Evolutionary conservation across 495 filamentous ascomycete species (phyloP).

Genomic region (Neurospora sp.): DNA sequence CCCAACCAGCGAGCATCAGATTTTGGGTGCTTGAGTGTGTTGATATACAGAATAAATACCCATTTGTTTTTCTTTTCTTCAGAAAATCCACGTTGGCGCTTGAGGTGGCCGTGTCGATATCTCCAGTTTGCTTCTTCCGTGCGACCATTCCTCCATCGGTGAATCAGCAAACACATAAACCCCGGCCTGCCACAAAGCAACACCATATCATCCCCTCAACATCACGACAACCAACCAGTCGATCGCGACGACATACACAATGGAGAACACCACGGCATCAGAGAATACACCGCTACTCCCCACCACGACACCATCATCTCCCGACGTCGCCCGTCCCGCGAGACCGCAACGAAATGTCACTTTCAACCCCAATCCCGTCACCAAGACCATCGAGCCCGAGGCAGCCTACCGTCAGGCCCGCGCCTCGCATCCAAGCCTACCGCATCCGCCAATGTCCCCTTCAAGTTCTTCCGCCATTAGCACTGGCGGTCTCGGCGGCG

Average conservation of each 20-base stretch:
- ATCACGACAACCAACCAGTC: neutral
- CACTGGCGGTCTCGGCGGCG: conserved; percentile 22
- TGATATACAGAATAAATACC: neutral
- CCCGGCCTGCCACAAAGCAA: neutral
- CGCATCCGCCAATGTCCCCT: conserved; percentile 4
- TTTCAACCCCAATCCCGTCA: conserved; percentile 40
- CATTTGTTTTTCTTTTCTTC: neutral
- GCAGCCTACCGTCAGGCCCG: conserved; percentile 10
- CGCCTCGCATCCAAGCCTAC: conserved; percentile 2
- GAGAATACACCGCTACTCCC: conserved; percentile 30
- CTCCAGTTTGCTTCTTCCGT: neutral
- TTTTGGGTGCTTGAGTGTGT: neutral
- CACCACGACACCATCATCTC: conserved; percentile 12
- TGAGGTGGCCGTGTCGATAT: neutral
- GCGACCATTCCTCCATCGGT: neutral
- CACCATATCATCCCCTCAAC: neutral
- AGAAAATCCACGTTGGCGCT: neutral
- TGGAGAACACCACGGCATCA: conserved; percentile 10
- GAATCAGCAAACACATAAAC: neutral
- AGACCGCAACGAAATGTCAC: conserved; percentile 35
- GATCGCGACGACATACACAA: conserved; percentile 2
- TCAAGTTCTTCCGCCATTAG: conserved; percentile 16
- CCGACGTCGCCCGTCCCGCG: conserved; percentile 25
- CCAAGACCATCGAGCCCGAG: conserved; percentile 40
- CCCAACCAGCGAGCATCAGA: neutral